A percentile compares a stretch with the other conserved stretches of the same genome.
Evolutionary conservation across 2,329 filamentous ascomycete genomes (phyloP).

Genomic region (Fusarium sp.): DNA sequence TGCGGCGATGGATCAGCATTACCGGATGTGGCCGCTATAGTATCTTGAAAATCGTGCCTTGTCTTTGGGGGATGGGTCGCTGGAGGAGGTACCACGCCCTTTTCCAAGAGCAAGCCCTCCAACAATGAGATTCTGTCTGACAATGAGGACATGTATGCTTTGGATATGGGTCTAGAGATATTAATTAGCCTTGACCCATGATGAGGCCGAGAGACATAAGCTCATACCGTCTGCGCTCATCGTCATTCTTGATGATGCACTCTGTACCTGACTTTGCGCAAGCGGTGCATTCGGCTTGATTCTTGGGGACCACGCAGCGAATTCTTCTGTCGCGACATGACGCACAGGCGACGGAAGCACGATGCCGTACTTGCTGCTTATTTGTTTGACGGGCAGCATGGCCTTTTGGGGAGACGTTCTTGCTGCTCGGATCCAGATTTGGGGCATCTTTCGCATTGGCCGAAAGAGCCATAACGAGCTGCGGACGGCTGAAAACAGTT

Average conservation of each 20-base stretch:
- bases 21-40: neutral
- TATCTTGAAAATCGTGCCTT: slow-evolving; percentile 52
- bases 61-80: slow-evolving; percentile 66
- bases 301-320: slow-evolving; percentile 65
- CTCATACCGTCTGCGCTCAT: slow-evolving; percentile 63
- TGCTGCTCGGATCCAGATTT: slow-evolving; percentile 45
- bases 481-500: neutral
- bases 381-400: slow-evolving; percentile 39
- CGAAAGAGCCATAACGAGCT: slow-evolving; percentile 30
- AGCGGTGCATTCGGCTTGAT: slow-evolving; percentile 62
- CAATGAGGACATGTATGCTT: slow-evolving; percentile 67
- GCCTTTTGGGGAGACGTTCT: slow-evolving; percentile 49
- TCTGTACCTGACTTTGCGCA: slow-evolving; percentile 62
- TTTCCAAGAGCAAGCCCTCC: slow-evolving; percentile 62
- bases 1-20: slow-evolving; percentile 14
- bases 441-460: slow-evolving; percentile 27
- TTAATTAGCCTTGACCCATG: neutral
- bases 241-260: slow-evolving; percentile 68
- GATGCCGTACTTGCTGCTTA: slow-evolving; percentile 55
- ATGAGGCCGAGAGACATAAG: neutral
- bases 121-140: slow-evolving; percentile 64
- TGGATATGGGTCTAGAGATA: slow-evolving; percentile 61
- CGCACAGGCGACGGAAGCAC: slow-evolving; percentile 66
- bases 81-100: slow-evolving; percentile 60
- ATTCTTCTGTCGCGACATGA: slow-evolving; percentile 61